Base-by-base conservation (phyloP, 805 yeast species). In the Yarrowia alimentaria region DNA sequence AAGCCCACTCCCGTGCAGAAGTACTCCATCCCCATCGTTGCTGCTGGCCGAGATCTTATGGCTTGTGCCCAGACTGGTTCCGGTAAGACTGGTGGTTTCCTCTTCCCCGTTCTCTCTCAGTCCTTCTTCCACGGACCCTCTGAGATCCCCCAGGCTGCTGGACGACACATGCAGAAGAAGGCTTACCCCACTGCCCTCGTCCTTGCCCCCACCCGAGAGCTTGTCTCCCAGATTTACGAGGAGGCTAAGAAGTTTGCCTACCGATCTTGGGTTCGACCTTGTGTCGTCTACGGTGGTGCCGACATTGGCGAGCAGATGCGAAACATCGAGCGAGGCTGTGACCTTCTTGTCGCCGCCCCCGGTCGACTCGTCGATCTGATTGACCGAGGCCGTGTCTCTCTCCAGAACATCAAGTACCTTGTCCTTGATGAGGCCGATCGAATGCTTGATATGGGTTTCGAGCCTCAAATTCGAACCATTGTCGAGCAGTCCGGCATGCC, bases 401-500 rank as follows among this genome's bases (percentile, higher is more conserved):
- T 93, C 65, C 77, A 80, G 58, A 88, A 86, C 72, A 88, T 91
- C 72, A 88, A 85, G 70, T 93, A 87, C 72, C 79, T 93, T 68
- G 97, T 93, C 49, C 78, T 93, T 60, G 99, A 91, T 73, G 99
- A 91, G 78, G 99, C 99, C 66, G 99, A 93, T 74, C 87, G 99
- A 77, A 93, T 93, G 99, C 82, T 93, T 74, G 99, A 93, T 81
- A 93, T 93, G 98, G 99, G 99, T 79, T 93, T 93, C 75, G 99
- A 93, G 77, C 97, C 97, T 59, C 99, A 93, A 78, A 93, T 93
- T 68, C 87, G 99, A 80, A 85, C 89, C 69, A 91, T 93, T 65
- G 99, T 93, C 56, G 94, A 91, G 72, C 95, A 85, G 60, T 90
- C 94, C 76, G 98, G 89, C 69, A 93, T 93, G 99, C 97, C 99